These are phyloP conservation scores for Pseudozyma thailandica DNA, from an alignment of 1,284 basidiomycete genomes.

Conservation along the genomic window DNA sequence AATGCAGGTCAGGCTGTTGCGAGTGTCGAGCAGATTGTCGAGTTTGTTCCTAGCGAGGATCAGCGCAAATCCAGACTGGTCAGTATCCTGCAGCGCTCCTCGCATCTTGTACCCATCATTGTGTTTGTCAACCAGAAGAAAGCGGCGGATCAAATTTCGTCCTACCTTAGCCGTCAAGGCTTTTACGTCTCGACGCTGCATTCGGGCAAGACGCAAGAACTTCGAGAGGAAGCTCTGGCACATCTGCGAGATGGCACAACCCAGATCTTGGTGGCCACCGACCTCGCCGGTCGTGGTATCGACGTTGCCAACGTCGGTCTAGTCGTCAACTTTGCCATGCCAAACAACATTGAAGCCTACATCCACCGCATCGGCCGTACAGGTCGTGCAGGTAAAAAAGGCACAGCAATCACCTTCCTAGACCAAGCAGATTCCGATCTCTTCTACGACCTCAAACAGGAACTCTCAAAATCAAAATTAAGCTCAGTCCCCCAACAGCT, in stretches of 20 bases:
- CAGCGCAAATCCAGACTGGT: conserved; percentile 91
- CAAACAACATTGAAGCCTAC: conserved; percentile 93
- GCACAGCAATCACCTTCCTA: conserved; percentile 92
- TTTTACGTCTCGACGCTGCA: conserved; percentile 90
- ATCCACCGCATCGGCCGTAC: conserved; percentile 97
- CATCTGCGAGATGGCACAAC: conserved; percentile 84
- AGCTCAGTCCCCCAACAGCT: conserved; percentile 52
- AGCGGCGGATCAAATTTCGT: conserved; percentile 94
- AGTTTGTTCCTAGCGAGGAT: conserved; percentile 91
- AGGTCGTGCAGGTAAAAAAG: conserved; percentile 94
- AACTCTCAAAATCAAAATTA: conserved; percentile 58
- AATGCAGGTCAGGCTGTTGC: conserved; percentile 97
- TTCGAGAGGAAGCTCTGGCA: conserved; percentile 90
- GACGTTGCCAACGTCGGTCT: conserved; percentile 95
- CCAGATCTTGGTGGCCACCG: conserved; percentile 90
- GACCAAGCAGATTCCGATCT: conserved; percentile 95
- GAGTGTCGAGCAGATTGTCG: conserved; percentile 94
- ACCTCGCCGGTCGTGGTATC: conserved; percentile 96
- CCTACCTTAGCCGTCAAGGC: conserved; percentile 85
- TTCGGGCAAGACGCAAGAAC: conserved; percentile 96
- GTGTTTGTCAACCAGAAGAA: conserved; percentile 99
- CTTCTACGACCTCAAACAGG: conserved; percentile 71
- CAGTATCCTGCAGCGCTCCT: conserved; percentile 84
- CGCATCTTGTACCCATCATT: conserved; percentile 90
- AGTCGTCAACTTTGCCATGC: conserved; percentile 98